Base-by-base conservation (phyloP, 495 filamentous ascomycete species). In the Trichoderma reesei region DNA sequence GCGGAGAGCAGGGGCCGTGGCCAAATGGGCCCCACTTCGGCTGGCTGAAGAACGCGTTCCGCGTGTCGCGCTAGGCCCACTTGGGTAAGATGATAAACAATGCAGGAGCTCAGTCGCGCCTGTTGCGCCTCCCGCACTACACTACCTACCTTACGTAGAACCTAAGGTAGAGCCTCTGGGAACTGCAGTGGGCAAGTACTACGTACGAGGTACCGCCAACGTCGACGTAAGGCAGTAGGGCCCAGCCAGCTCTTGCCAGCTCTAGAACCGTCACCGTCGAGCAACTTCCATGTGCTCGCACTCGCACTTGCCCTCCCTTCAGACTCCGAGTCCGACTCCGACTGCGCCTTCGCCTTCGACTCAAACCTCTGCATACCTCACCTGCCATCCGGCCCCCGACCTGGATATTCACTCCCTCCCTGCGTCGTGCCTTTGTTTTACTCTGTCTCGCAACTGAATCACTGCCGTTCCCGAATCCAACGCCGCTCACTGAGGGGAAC, bases 1-100 rank as follows among this genome's bases (percentile, higher is more conserved):
- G 56, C 37, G 56, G 33, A 14, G 31, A 37, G 1, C 26, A 31
- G 31, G 31, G 56, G 33, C 20, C 13, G 4, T 18, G 20, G 56
- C 37, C 56, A 60, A 60, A 60, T 36, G 6, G 33, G 37, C 31
- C 36, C 56, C 56, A 39, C 37, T 36, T 34, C 9, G 20, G 10
- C 7, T 13, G 31, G 20, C 14, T 34, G 51, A 56, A 33, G 51
- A 26, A 56, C 51, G 51, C 51, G 51, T 56, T 56, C 51, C 20
- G 51, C 59, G 59, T 41, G 59, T 39, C 14, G 36, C 59, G 36
- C 59, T 61, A 61, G 20, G 0, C 59, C 13, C 0, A 0, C 0
- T 39, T 38, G 7, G 59, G 59, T 41, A 61, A 61, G 36, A 41
- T 41, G 39, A 34, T 61, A 61, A 61, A 61, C 59, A 61, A 61